These are phyloP conservation scores for Lactarius akahatsu DNA, from an alignment of 768 basidiomycete species.

Conservation along the genomic window DNA sequence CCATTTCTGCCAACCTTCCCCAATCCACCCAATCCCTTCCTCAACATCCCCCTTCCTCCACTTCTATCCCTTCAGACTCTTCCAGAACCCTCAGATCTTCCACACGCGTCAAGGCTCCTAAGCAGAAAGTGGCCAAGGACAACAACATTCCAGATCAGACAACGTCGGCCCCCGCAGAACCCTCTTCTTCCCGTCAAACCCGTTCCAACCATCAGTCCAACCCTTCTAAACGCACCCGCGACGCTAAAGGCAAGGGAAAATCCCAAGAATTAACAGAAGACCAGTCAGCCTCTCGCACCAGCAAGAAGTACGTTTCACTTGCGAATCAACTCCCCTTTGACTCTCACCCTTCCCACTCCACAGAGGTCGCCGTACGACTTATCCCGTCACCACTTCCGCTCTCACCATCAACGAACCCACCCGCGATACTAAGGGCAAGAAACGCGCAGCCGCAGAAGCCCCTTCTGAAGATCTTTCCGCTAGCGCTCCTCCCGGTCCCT, in stretches of 20 bases:
- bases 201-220: slow-evolving; percentile 26
- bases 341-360: not conserved
- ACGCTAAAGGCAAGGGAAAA: slow-evolving; percentile 51
- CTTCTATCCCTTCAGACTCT: slow-evolving; percentile 46
- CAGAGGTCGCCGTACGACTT: slow-evolving; percentile 62
- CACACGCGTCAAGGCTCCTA: slow-evolving; percentile 40
- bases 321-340: slow-evolving; percentile 37
- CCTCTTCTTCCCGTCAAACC: slow-evolving; percentile 26
- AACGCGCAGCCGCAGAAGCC: slow-evolving; percentile 77
- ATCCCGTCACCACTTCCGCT: slow-evolving; percentile 42
- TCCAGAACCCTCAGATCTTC: slow-evolving; percentile 65
- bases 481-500: slow-evolving; percentile 44
- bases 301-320: slow-evolving; percentile 35
- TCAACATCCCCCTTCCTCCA: slow-evolving; percentile 37
- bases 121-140: slow-evolving; percentile 32
- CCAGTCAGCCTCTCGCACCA: slow-evolving; percentile 22
- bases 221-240: slow-evolving; percentile 28
- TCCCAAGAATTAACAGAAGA: slow-evolving; percentile 70
- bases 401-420: slow-evolving; percentile 73
- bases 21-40: slow-evolving; percentile 33
- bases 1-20: slow-evolving; percentile 44
- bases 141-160: slow-evolving; percentile 33
- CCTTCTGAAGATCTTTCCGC: slow-evolving; percentile 61
- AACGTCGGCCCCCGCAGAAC: slow-evolving; percentile 24
- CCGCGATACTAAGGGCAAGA: slow-evolving; percentile 86